phyloP scores from a whole-genome alignment of 75 land plant species.

The Cunninghamia lanceolata region DNA sequence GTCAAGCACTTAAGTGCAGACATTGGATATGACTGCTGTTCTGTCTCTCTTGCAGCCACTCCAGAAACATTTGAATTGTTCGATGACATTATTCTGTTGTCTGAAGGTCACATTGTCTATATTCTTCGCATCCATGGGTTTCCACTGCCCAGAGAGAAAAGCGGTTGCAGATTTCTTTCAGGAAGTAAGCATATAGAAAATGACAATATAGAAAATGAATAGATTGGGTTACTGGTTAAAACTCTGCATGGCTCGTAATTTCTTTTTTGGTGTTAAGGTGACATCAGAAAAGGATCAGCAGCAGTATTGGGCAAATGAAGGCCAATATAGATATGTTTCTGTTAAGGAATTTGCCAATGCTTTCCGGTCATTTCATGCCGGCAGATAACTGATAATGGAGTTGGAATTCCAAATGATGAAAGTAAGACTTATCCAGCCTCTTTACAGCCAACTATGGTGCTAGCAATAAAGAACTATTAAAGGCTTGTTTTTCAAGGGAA shows the following conservation, averaged over 20 bases:
- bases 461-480: conserved; percentile 22
- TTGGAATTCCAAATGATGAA: conserved; percentile 29
- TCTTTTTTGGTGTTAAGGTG: conserved; percentile 1
- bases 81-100: conserved; percentile 37
- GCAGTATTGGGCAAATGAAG: conserved; percentile 35
- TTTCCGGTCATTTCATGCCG: conserved; percentile 24
- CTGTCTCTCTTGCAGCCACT: conserved; percentile 45
- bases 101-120: conserved; percentile 39
- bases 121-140: conserved; percentile 32
- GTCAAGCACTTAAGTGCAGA: conserved; percentile 29
- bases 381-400: conserved; percentile 17
- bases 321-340: conserved; percentile 24
- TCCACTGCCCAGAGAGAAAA: conserved; percentile 34
- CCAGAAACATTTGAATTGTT: conserved; percentile 41
- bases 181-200: conserved; percentile 11
- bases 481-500: conserved; percentile 31
- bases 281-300: conserved; percentile 35
- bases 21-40: conserved; percentile 22
- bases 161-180: conserved; percentile 32
- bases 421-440: conserved; percentile 36
- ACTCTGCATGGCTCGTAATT: background rate
- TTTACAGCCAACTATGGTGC: conserved; percentile 25
- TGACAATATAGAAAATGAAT: background rate
- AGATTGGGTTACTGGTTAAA: background rate
- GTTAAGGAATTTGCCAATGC: conserved; percentile 25